Conservation (phyloP, 1,139 yeast genomes). For the Protomyces gravidus region DNA sequence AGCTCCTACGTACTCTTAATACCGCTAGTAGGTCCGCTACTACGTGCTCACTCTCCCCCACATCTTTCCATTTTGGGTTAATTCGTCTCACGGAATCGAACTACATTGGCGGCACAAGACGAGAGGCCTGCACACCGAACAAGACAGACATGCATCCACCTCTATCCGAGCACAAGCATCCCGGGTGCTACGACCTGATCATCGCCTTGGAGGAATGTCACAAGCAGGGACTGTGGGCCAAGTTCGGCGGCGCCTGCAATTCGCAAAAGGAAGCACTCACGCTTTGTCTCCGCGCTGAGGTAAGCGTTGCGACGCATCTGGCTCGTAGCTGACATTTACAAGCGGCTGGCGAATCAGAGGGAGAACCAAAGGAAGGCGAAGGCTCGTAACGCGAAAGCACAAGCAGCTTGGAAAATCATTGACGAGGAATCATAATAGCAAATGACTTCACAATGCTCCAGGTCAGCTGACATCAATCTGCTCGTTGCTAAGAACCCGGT, state of each 20-base stretch:
- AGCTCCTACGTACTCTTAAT: too few species aligned
- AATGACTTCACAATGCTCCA: conserved; percentile 46
- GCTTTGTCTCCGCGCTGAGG: conserved; percentile 26
- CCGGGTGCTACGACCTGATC: conserved; percentile 28
- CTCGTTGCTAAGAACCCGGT: too few species aligned
- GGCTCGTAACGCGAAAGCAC: conserved; percentile 13
- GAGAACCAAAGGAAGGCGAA: conserved; percentile 20
- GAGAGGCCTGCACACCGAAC: background rate
- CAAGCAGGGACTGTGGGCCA: conserved; percentile 11
- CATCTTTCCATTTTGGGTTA: too few species aligned
- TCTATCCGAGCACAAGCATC: conserved; percentile 20
- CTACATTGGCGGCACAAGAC: background rate
- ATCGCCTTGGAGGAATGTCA: conserved; percentile 26
- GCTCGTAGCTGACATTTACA: background rate
- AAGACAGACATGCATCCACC: conserved; percentile 27
- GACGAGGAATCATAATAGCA: conserved; percentile 72
- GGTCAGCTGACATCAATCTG: too few species aligned
- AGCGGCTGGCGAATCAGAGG: conserved; percentile 25
- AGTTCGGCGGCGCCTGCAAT: conserved; percentile 25
- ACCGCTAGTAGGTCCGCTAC: too few species aligned
- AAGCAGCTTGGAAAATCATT: conserved; percentile 48
- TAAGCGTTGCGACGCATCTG: too few species aligned
- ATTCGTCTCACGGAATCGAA: background rate
- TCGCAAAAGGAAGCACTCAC: conserved; percentile 18
- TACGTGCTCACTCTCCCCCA: too few species aligned